Conservation (phyloP, 2,329 filamentous ascomycete genomes). For the Fusarium continuum region DNA sequence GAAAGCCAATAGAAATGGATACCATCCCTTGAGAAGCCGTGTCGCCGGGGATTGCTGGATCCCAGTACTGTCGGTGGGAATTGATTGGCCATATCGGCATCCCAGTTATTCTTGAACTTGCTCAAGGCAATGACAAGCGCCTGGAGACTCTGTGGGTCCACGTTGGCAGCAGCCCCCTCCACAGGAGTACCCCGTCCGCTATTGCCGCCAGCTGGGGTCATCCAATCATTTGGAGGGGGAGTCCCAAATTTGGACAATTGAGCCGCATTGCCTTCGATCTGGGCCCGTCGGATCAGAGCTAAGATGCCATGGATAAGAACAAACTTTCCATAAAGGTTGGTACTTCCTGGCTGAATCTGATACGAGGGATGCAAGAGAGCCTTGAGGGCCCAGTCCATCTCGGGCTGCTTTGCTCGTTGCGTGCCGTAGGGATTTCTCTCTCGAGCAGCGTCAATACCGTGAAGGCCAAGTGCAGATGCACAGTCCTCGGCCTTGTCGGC, state of each 20-base stretch:
- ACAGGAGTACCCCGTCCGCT: slow-evolving; percentile 59
- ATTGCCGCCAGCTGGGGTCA: slow-evolving; percentile 53
- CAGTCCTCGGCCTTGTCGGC: slow-evolving; percentile 67
- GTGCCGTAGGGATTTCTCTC: slow-evolving; percentile 69
- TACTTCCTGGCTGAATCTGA: slow-evolving; percentile 70
- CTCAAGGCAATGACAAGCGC: slow-evolving; percentile 66
- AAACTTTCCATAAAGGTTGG: slow-evolving; percentile 79
- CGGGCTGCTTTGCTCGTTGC: slow-evolving; percentile 69
- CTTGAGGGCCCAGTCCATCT: slow-evolving; percentile 68
- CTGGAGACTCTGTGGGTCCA: slow-evolving; percentile 58
- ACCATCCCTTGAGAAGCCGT: slow-evolving; percentile 76
- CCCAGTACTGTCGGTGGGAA: slow-evolving; percentile 63
- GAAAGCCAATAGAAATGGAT: slow-evolving; percentile 80
- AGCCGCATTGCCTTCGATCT: slow-evolving; percentile 52
- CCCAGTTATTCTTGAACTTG: slow-evolving; percentile 78
- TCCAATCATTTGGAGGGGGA: slow-evolving; percentile 69
- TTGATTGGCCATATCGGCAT: slow-evolving; percentile 73
- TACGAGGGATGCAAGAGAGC: slow-evolving; percentile 67
- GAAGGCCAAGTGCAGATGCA: slow-evolving; percentile 70
- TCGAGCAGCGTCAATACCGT: slow-evolving; percentile 64
- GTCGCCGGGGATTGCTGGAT: slow-evolving; percentile 63
- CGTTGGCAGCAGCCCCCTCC: slow-evolving; percentile 47
- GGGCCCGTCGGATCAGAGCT: slow-evolving; percentile 63
- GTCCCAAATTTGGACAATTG: slow-evolving; percentile 58
- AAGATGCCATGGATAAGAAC: slow-evolving; percentile 76